Evolutionary conservation across 2,329 filamentous ascomycete genomes (phyloP).

Genomic region (Cladosporium oxysporum): DNA sequence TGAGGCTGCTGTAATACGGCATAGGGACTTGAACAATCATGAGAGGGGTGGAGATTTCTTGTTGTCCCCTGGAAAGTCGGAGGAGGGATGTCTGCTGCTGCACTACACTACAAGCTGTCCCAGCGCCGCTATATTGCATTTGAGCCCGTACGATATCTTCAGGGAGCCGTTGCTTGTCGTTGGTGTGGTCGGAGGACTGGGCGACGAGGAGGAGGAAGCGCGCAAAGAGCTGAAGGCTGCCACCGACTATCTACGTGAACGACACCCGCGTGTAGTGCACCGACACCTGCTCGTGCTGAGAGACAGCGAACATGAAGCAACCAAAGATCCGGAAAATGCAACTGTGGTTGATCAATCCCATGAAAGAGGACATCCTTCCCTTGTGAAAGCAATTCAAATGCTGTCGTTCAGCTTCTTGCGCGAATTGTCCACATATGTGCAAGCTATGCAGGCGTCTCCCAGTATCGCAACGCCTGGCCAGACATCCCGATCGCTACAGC

Average conservation of each 20-base stretch:
- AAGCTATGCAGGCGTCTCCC: conserved; percentile 54
- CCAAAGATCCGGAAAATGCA: conserved; percentile 20
- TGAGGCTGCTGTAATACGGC: conserved; percentile 69
- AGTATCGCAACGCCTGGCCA: conserved; percentile 74
- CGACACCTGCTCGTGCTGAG: conserved; percentile 34
- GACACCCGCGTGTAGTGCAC: conserved; percentile 37
- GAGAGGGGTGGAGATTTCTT: conserved; percentile 24
- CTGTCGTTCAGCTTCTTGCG: conserved; percentile 47
- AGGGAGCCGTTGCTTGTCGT: conserved; percentile 81
- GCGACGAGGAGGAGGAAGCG: conserved; percentile 53
- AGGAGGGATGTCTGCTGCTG: conserved; percentile 82
- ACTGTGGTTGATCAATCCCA: conserved; percentile 23
- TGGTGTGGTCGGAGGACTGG: conserved; percentile 70
- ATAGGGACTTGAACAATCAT: conserved; percentile 8
- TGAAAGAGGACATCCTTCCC: conserved; percentile 28
- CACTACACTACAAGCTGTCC: conserved; percentile 80
- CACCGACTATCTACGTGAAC: conserved; percentile 34
- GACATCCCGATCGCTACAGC: conserved; percentile 43
- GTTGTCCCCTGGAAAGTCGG: conserved; percentile 83
- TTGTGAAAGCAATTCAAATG: conserved; percentile 50
- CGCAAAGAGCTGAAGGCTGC: conserved; percentile 34
- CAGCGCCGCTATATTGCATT: conserved; percentile 73
- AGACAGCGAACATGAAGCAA: conserved; percentile 16
- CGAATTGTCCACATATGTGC: conserved; percentile 51
- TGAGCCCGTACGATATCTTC: conserved; percentile 88